Percentiles rank a stretch among this genome's conserved stretches.
Conservation (phyloP, 345 rosid species). For the Eucalyptus melliodora region DNA sequence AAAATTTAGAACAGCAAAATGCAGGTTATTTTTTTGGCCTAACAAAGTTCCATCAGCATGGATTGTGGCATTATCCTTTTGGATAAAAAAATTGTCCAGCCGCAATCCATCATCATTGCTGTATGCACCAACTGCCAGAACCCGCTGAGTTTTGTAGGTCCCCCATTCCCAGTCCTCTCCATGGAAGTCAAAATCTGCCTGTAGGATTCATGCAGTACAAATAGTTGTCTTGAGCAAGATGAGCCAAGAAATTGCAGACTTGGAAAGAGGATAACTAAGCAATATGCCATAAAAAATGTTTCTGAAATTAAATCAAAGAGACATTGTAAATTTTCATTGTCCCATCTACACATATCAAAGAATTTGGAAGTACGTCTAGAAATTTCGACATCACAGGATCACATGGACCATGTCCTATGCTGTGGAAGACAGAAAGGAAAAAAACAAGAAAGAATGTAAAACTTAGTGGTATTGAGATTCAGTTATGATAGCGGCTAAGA, state of each 20-base stretch:
- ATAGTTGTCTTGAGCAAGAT: neutral
- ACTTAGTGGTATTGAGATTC: neutral
- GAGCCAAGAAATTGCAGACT: neutral
- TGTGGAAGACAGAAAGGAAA: neutral
- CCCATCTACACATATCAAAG: neutral
- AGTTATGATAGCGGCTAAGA: neutral
- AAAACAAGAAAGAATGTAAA: neutral
- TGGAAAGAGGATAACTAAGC: neutral
- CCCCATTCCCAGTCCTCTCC: slow-evolving; percentile 99
- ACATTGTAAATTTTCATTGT: neutral
- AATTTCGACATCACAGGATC: neutral
- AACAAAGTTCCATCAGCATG: slow-evolving; percentile 94
- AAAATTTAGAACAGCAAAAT: slow-evolving; percentile 94
- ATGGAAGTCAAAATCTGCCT: slow-evolving; percentile 97
- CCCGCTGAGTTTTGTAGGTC: slow-evolving; percentile 78
- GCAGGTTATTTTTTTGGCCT: slow-evolving; percentile 91
- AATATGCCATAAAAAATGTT: neutral
- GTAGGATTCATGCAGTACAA: slow-evolving; percentile 1
- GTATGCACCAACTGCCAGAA: slow-evolving; percentile 82
- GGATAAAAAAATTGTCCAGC: slow-evolving; percentile 86
- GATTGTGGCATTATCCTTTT: slow-evolving; percentile 88
- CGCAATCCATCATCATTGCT: slow-evolving; percentile 93
- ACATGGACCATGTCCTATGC: neutral
- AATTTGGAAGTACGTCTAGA: neutral
- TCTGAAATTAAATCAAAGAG: neutral